Evolutionary conservation across 345 rosid species (phyloP), one percentile per base, ranked within the genome.

Genomic region (Eucalyptus melliodora): DNA sequence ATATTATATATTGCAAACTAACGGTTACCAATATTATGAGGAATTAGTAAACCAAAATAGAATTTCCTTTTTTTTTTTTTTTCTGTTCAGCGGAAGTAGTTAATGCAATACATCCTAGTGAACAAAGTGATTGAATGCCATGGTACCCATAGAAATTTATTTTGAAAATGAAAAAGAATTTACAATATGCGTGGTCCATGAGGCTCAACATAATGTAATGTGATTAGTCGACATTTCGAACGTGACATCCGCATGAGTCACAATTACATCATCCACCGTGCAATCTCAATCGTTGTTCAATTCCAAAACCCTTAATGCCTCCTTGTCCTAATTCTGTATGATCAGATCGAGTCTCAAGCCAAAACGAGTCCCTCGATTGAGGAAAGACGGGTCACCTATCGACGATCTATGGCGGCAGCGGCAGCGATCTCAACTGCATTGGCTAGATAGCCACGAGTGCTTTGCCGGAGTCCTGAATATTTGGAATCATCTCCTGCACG

Each of bases 151-250:
- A 65, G 10, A 65, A 65, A 65, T 65, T 65, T n/a, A n/a, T 65
- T 65, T 7, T 30, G 77, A 65, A n/a, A 65, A 65, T 4, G 77
- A 65, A 65, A 65, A n/a, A 4, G 13, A 56, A 30, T 0, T 65
- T 69, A 69, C 6, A 69, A 5, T 16, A 31, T 0, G 42, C 21
- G 6, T 31, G 23, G 6, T 17, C 0, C 81, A 0, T 31, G 81
- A 4, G 42, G 42, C 42, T 31, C 42, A 10, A 16, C 42, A 31
- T 67, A 16, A 16, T 31, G 0, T 69, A 37, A 31, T 15, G 77
- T 30, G 37, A 16, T 69, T 8, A 16, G 24, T 69, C 12, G 11
- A 67, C 77, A 67, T 67, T n/a, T 7, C 21, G 21, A n/a, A 67
- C 0, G 34, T 69, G 23, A 69, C 40, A 69, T 31, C 12, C 23